Evolutionary conservation across 768 basidiomycete genomes (phyloP), one percentile per base, ranked within the genome.

Genomic region (Sarcodon sp.): DNA sequence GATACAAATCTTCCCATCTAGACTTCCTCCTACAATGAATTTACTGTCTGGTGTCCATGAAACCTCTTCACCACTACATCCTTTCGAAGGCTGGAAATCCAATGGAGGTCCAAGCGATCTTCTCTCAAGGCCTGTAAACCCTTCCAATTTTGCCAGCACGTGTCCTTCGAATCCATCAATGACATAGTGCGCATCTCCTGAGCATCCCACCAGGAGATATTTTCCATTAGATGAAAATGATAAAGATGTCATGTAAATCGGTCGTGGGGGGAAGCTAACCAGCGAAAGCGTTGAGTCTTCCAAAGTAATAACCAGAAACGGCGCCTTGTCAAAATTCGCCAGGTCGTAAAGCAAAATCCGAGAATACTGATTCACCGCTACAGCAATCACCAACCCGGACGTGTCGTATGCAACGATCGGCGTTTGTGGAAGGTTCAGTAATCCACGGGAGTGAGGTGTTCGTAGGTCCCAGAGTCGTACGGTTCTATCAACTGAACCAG

Each of bases 391-490:
- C 46, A 87, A 65, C 12, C 89, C 89, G 6, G 80, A 73, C 3
- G 79, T 68, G 60, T 93, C 90, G 63, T 92, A 92, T 4, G 90
- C 87, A 15, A 90, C 73, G 49, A 90, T 75, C 12, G 91, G 86
- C 12, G 77, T 63, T 5, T 80, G 73, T 8, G 84, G 84, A 15
- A 92, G 71, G 56, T 79, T 78, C 47, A 92, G 69, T 27, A 85
- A 70, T 21, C 92, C 92, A 49, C 85, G 75, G 59, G 89, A 91
- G 18, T 70, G 69, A 0, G 81, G 78, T 10, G 80, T 69, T 41
- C 93, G 82, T 36, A 97, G 73, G 65, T 99, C 96, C 96, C 96
- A 99, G 13, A 98, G 66, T 27, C 94, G 80, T 15, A 98, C 93
- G 1, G 92, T 97, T 58, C 84, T 88, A 69, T 99, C 96, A 61